Evolutionary conservation across 192 early-diverging fungal genomes (phyloP).

Genomic region (Phlyctochytrium arcticum): DNA sequence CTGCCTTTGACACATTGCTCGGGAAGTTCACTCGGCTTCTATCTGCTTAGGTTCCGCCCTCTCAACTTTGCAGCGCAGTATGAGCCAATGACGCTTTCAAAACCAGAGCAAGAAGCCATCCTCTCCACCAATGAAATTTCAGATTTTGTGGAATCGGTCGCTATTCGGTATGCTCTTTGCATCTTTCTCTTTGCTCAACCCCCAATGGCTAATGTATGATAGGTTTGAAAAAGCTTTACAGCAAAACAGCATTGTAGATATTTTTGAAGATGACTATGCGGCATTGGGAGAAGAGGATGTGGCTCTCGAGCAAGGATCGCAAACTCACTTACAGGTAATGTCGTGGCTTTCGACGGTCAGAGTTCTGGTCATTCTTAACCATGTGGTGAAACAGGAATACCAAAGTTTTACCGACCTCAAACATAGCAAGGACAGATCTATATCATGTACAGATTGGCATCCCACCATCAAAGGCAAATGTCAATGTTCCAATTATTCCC

Average conservation of each 20-base stretch:
- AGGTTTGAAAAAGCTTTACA: conserved; percentile 55
- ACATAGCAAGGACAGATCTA: conserved; percentile 59
- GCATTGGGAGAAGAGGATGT: conserved; percentile 57
- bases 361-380: not conserved
- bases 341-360: not conserved
- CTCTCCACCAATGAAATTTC: conserved; percentile 35
- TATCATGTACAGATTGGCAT: conserved; percentile 62
- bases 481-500: not conserved
- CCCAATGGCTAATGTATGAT: no score
- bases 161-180: conserved; percentile 38
- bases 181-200: not conserved
- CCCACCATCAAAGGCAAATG: conserved; percentile 42
- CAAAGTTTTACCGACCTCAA: conserved; percentile 62
- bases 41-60: conserved; percentile 32
- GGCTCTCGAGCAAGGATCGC: conserved; percentile 52
- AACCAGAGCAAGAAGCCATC: conserved; percentile 26
- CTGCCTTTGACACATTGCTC: not conserved
- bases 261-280: conserved; percentile 53
- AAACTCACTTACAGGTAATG: conserved; percentile 45
- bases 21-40: not conserved
- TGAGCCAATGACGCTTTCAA: conserved; percentile 37
- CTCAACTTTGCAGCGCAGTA: conserved; percentile 49
- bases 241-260: conserved; percentile 55
- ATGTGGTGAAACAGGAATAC: conserved; percentile 48
- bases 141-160: conserved; percentile 39